phyloP scores from a whole-genome alignment of 2,329 filamentous ascomycete species.

The Aspergillus aculeatus region DNA sequence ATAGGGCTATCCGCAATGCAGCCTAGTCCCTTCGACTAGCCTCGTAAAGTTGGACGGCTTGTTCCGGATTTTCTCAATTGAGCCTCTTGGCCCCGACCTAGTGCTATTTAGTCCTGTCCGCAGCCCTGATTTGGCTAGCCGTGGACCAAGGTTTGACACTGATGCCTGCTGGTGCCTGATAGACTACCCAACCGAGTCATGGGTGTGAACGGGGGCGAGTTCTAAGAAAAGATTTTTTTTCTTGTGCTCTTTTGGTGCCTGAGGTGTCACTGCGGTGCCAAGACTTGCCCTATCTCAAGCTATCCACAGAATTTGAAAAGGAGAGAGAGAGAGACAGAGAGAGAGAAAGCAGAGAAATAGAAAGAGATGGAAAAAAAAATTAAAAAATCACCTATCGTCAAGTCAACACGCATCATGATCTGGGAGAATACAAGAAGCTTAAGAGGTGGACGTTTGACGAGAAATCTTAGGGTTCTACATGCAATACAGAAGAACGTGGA shows the following conservation, averaged over 20 bases:
- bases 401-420: no score
- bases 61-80: not conserved
- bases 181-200: not conserved
- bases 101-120: not conserved
- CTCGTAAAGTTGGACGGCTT: conserved; percentile 3
- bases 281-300: not conserved
- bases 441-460: no score
- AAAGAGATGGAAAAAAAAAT: no score
- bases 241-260: not conserved
- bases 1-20: not conserved
- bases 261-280: not conserved
- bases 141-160: not conserved
- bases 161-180: not conserved
- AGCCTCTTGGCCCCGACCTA: not conserved
- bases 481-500: no score
- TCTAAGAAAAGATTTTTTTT: no score
- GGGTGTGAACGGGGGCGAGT: no score
- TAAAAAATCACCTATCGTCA: no score
- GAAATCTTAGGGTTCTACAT: no score
- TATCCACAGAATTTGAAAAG: no score
- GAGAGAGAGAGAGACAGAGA: no score
- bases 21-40: not conserved
- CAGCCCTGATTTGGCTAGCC: not conserved
- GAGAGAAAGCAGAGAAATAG: no score
- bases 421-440: no score